Conservation (phyloP, 108 stramenopile species). For the Pinguiococcus pyrenoidosus region DNA sequence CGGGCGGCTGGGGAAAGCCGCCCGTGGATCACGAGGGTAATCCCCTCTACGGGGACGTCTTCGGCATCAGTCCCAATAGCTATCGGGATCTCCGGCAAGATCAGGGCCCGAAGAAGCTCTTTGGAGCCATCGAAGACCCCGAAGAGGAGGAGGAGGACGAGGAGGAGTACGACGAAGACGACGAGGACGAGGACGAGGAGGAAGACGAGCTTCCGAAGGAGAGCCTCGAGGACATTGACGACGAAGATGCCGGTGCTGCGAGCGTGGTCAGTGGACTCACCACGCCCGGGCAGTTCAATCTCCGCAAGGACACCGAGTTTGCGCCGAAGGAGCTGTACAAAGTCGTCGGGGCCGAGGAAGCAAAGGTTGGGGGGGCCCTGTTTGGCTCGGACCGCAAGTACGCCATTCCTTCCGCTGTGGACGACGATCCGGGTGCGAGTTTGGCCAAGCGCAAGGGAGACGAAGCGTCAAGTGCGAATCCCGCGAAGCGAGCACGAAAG, state of each 20-base stretch:
- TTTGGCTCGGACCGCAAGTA: conserved; percentile 29
- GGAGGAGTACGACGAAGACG: conserved; percentile 42
- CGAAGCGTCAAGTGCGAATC: no score
- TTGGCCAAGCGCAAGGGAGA: no score
- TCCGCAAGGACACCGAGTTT: conserved; percentile 22
- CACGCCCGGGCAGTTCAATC: conserved; percentile 28
- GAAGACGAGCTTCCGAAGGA: conserved; percentile 14
- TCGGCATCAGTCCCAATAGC: conserved; percentile 22
- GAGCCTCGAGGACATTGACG: neutral
- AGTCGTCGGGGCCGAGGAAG: conserved; percentile 18
- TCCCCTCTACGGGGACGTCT: conserved; percentile 81
- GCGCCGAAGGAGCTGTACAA: conserved; percentile 31
- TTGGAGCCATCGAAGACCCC: conserved; percentile 46
- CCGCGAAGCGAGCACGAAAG: no score
- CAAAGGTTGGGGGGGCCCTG: conserved; percentile 4
- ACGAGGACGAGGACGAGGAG: conserved; percentile 48
- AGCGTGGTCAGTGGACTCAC: conserved; percentile 14
- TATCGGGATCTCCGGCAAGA: neutral
- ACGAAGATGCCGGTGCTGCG: conserved; percentile 21
- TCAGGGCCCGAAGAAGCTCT: conserved; percentile 20
- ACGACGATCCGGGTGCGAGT: no score
- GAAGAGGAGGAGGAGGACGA: conserved; percentile 49
- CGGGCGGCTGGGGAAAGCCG: conserved; percentile 97
- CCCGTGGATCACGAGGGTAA: conserved; percentile 79
- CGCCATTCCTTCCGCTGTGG: no score